phyloP scores from a whole-genome alignment of 2,329 filamentous ascomycete species.

The Nemania serpens region DNA sequence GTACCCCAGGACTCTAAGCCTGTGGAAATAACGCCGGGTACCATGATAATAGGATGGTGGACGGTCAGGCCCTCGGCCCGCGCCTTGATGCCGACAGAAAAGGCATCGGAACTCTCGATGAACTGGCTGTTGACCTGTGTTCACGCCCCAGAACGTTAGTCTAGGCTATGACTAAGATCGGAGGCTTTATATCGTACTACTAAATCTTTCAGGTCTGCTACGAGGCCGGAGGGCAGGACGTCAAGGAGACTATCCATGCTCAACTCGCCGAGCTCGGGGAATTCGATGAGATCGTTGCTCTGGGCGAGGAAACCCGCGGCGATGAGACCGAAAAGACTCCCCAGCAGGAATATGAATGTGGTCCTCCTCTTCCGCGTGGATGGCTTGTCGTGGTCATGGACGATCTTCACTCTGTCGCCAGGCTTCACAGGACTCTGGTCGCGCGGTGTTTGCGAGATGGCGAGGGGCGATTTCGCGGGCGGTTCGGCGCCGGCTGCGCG shows the following conservation, averaged over 20 bases:
- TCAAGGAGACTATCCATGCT: slow-evolving; percentile 88
- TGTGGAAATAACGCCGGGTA: slow-evolving; percentile 96
- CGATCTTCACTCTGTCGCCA: slow-evolving; percentile 48
- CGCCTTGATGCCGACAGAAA: slow-evolving; percentile 85
- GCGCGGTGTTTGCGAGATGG: slow-evolving; percentile 33
- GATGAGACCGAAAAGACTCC: slow-evolving; percentile 88
- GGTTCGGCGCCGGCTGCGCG: slow-evolving; percentile 37
- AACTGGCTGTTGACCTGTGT: slow-evolving; percentile 82
- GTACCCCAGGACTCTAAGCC: slow-evolving; percentile 97
- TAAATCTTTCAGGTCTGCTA: slow-evolving; percentile 84
- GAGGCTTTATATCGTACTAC: slow-evolving; percentile 60
- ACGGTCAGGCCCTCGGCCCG: slow-evolving; percentile 79
- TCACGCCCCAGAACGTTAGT: slow-evolving; percentile 29
- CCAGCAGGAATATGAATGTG: slow-evolving; percentile 83
- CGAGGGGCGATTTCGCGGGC: slow-evolving; percentile 37
- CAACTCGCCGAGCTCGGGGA: slow-evolving; percentile 71
- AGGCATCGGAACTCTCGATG: slow-evolving; percentile 89
- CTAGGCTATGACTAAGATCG: background rate
- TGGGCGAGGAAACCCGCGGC: slow-evolving; percentile 88
- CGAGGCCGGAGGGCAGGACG: slow-evolving; percentile 81
- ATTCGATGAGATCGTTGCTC: slow-evolving; percentile 84
- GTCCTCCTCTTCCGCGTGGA: slow-evolving; percentile 70
- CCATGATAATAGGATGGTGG: slow-evolving; percentile 91
- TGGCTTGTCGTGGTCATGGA: slow-evolving; percentile 50
- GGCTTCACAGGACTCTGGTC: slow-evolving; percentile 44